Conservation (phyloP, 139 green algal genomes). For the Bryopsis sp. region DNA sequence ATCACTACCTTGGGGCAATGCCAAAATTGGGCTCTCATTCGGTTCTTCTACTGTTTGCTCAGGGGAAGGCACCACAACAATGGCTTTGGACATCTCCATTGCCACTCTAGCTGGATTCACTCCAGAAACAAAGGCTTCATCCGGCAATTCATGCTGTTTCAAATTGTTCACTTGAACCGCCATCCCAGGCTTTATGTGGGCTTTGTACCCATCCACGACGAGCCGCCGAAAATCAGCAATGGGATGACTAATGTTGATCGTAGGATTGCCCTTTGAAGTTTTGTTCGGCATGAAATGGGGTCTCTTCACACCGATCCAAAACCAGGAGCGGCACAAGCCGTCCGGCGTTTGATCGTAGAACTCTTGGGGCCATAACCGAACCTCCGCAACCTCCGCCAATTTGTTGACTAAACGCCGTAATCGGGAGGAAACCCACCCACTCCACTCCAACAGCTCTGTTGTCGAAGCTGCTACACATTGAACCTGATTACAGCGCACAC, state of each 20-base stretch:
- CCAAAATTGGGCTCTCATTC: no score
- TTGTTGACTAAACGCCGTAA: neutral
- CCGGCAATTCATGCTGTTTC: no score
- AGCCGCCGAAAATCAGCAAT: neutral
- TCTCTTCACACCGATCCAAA: constrained; percentile 7
- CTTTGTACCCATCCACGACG: no score
- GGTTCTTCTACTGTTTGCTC: no score
- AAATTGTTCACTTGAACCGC: no score
- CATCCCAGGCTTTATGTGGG: no score
- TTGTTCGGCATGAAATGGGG: constrained; percentile 4
- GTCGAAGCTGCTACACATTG: neutral
- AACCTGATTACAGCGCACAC: no score
- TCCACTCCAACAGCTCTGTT: constrained; percentile 5
- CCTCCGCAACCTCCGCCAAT: neutral
- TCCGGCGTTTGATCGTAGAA: neutral
- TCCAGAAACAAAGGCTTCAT: no score
- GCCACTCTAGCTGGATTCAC: no score
- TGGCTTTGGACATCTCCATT: no score
- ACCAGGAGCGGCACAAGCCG: neutral
- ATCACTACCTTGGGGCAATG: no score
- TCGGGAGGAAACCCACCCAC: neutral
- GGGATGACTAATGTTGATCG: neutral
- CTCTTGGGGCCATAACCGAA: neutral
- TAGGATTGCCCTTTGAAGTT: neutral
- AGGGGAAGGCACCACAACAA: no score